Conservation (phyloP, 805 yeast species). For the Candida namnaoensis region DNA sequence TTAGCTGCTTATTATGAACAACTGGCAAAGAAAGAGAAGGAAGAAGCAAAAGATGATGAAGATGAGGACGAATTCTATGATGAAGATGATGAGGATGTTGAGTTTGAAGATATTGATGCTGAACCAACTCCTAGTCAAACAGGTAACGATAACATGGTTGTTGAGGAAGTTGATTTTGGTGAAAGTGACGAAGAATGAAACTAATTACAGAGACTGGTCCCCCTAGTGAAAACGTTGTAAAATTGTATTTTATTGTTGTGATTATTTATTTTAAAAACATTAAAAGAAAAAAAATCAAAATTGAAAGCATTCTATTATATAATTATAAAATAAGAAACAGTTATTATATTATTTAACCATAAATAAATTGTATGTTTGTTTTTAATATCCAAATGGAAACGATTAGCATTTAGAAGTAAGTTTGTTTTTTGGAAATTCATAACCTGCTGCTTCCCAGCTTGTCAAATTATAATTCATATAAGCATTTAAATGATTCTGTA, state of each 20-base stretch:
- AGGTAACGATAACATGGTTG: neutral
- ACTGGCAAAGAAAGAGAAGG: conserved; percentile 60
- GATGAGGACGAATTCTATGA: conserved; percentile 38
- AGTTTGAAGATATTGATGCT: conserved; percentile 16
- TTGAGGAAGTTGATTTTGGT: conserved; percentile 21
- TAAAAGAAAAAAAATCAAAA: too few species aligned
- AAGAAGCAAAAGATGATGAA: conserved; percentile 51
- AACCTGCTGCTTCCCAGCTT: conserved; percentile 71
- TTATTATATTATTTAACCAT: too few species aligned
- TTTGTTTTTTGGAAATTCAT: conserved; percentile 51
- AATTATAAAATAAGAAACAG: too few species aligned
- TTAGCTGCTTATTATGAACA: conserved; percentile 69
- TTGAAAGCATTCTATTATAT: too few species aligned
- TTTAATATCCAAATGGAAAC: too few species aligned
- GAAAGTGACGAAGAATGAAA: conserved; percentile 19
- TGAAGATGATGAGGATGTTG: conserved; percentile 24
- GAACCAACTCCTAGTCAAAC: neutral
- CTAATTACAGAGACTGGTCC: too few species aligned
- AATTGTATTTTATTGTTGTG: too few species aligned
- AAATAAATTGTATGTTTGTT: too few species aligned
- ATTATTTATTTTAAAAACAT: too few species aligned
- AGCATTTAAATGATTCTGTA: conserved; percentile 57
- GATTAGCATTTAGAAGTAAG: conserved; percentile 40
- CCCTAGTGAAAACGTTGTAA: too few species aligned
- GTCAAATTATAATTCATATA: conserved; percentile 67